Evolutionary conservation across 2,329 filamentous ascomycete species (phyloP), one percentile per base, ranked within the genome.

Genomic region (Exophiala viscosa): DNA sequence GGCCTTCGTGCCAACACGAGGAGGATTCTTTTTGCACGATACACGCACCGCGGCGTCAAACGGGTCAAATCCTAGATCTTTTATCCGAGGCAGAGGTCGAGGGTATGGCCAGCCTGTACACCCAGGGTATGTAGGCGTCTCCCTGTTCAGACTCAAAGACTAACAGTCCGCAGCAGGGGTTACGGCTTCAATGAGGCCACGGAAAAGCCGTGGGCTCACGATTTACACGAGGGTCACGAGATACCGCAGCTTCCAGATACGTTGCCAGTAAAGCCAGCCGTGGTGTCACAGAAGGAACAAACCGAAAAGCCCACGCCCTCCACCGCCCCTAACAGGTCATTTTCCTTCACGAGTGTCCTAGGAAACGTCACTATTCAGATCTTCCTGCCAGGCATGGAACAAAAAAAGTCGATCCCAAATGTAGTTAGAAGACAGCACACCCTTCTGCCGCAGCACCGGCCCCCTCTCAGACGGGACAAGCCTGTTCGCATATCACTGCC

Each of bases 1-100:
- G 33, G 85, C 91, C 9, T 96, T 96, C 72, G 92, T 96, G 50
- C 92, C 93, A 48, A 96, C 95, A 66, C 80, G 92, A 60, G 93
- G 93, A 54, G 86, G 88, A 57, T 97, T 97, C 76, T 97, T 96
- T 75, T 90, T 97, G 83, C 92, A 97, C 70, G 93, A 97, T 68
- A 89, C 93, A 65, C 83, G 90, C 57, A 85, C 89, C 38, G 50
- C 56, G 15, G 40, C 35, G 14, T 48, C 49, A 7, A 51, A 44
- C 10, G 49, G 48, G 9, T 40, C 31, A 14, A 45, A 48, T 70
- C 87, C 87, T 48, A 90, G 87, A 52, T 82, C 85, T 10, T 87
- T 85, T 68, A 81, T 81, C 31, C 79, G 85, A 70, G 85, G 83
- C 34, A 75, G 80, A 56, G 79, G 83, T 60, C 76, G 82, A 70